Evolutionary conservation across 2,329 filamentous ascomycete genomes (phyloP), one percentile per base, ranked within the genome.

Genomic region (Cryphonectria nitschkei): DNA sequence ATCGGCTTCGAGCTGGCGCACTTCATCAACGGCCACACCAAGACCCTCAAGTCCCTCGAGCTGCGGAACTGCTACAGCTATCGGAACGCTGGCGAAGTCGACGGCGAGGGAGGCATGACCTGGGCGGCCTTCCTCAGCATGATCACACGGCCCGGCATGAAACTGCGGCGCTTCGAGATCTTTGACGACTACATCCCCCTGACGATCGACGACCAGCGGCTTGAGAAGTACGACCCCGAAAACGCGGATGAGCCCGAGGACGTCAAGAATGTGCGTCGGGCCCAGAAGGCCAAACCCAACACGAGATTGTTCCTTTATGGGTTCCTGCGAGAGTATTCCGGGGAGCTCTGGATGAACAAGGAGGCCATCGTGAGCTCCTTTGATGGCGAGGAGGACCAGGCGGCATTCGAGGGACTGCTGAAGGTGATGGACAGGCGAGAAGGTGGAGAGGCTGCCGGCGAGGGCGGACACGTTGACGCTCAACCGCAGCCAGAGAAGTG

Each of bases 311-410:
- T 72, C 62, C 32, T 72, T 26, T 72, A 72, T 63, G 71, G 61
- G 14, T 71, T 68, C 22, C 39, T 72, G 66, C 52, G 71, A n/a
- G 69, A 72, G 32, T 72, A 72, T 43, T 71, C 68, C 16, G 71
- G 71, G 37, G 71, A 72, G 69, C 46, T 72, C 16, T 72, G 71
- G 71, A 72, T 72, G 69, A 72, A 72, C 69, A 72, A 72, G 71
- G 71, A 72, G 32, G 65, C 71, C 1, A 71, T 72, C 63, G 37
- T 72, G 9, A 37, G 60, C 22, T 65, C 68, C 11, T 72, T 72
- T 37, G 71, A 72, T 32, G 60, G 46, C 2, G 71, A 65, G 8
- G 71, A 72, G 8, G 71, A 72, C 66, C 71, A 72, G 62, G 39
- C 22, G 58, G 71, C 69, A 9, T 70, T 68, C 2, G 56, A 70